Base-by-base conservation (phyloP, 2,329 filamentous ascomycete species). In the Arthrinium puccinioides region DNA sequence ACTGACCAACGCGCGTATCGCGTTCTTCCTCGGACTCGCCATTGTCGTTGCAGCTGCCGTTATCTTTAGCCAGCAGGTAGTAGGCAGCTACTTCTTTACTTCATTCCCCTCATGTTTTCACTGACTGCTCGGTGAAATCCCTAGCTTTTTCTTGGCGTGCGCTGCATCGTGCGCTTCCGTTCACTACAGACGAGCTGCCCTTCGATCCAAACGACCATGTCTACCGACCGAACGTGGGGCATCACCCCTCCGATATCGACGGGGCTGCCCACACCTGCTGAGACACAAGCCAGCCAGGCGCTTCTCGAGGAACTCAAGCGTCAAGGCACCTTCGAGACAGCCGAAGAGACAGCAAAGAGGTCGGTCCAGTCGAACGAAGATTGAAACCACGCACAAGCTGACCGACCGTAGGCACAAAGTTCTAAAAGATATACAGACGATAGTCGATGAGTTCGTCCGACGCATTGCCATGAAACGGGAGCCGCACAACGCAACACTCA, bases 261-360 rank as follows among this genome's bases (percentile, higher is more conserved):
- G 10, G 69, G 72, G 16, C 70, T 88, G 18, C 92, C 92, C 5
- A 92, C 84, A 1, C 74, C 83, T 38, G 67, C 74, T 25, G 90
- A 98, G 59, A 76, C 83, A 39, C 73, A 82, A 46, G 76, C 84
- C 35, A 94, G 87, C 51, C 81, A 87, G 48, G 72, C 81, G 39
- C 74, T 98, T 30, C 75, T 95, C 39, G 79, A 85, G 39, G 89
- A 96, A 62, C 67, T 98, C 43, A 87, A 87, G 58, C 72, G 72
- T 27, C 86, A 96, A 63, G 90, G 94, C 63, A 95, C 92, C 36
- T 98, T 95, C 52, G 92, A 97, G 62, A 79, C 77, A 36, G 74
- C 79, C 11, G 73, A 85, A 29, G 92, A 94, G 56, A 94, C 87
- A 4, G 75, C 87, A 44, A 87, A 85, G 59, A 82, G 89, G 86